Base-by-base conservation (phyloP, 495 filamentous ascomycete genomes). In the Poronia punctata region DNA sequence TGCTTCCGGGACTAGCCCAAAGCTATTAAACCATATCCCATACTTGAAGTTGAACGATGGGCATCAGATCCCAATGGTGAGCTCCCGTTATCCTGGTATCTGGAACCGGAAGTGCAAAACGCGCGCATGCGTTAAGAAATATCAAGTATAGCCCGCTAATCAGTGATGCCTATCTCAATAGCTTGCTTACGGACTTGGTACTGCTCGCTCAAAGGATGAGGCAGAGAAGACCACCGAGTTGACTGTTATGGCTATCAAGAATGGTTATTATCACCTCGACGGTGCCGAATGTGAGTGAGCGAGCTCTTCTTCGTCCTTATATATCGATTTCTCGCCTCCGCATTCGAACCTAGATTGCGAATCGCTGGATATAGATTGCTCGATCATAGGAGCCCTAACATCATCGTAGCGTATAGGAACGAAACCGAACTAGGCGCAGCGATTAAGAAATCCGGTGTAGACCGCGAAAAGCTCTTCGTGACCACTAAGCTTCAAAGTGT, bases 231-330 rank as follows among this genome's bases (percentile, higher is more conserved):
- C 79, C 25, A 64, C 86, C 20, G 73, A 82, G 5, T 61, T 69
- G 10, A 69, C 80, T n/a, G 74, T 86, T 32, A 75, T 62, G 19
- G 84, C 87, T 4, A 76, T 88, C 46, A 74, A 75, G 33, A 60
- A 77, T 22, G 86, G 84, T 17, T 93, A 82, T 60, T 60, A 67
- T 38, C 86, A 93, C 51, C 67, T 90, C 12, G 88, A 95, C 61
- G 79, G 82, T 7, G 88, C 88, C 19, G 82, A 93, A 65, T 49
- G 73, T 75, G 52, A 37, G 52, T n/a, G 14, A 26, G 35, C n/a
- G 28, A 31, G 5, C 4, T n/a, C n/a, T 5, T 31, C 4, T 5
- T n/a, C n/a, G n/a, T n/a, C n/a, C 35, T 17, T 23, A 40, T 45
- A 34, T 19, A 16, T 23, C 35, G 19, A 19, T 12, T 11, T 10